Evolutionary conservation across 73 alveolate genomes (phyloP), one percentile per base, ranked within the genome.

Genomic region (Paramecium biaurelia): DNA sequence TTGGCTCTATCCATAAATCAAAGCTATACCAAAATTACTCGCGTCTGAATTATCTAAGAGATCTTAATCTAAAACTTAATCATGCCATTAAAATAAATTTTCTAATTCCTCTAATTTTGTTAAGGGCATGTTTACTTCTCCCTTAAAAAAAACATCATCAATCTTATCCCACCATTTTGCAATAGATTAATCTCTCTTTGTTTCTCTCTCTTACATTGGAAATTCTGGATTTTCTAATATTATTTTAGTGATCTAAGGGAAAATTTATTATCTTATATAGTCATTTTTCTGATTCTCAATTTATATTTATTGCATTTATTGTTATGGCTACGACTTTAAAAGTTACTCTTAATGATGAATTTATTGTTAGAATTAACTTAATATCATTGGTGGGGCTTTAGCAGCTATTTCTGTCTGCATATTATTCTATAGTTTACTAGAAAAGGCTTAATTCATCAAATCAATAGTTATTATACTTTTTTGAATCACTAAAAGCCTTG

Each of bases 91-190:
- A 63, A 63, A 63, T 23, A 32, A 20, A 26, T 63, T 32, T 11
- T 10, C 23, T 10, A 26, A 23, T 26, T 63, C 84, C 26, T 63
- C 84, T 30, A 26, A 63, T 11, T 26, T 63, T 12, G 84, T 63
- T 63, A 63, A 63, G 15, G 49, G 49, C 84, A 63, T 63, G 10
- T 63, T 63, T 14, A 23, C 47, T 7, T 63, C 43, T 63, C 84
- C 84, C 24, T 32, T 11, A 72, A 72, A 72, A 72, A 32, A 72
- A 12, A 72, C 34, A 20, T 72, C 56, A 34, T 38, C 58, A 8
- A 72, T 37, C 32, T 72, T 72, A 1, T 72, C 32, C 86, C 86
- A 72, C 86, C 86, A 72, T 72, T 72, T 38, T 34, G 32, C 86
- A 14, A 72, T 72, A 32, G 18, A 35, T 72, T 34, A 37, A 72